phyloP scores from a whole-genome alignment of 2,329 filamentous ascomycete species.

The Pseudogymnoascus sp. region DNA sequence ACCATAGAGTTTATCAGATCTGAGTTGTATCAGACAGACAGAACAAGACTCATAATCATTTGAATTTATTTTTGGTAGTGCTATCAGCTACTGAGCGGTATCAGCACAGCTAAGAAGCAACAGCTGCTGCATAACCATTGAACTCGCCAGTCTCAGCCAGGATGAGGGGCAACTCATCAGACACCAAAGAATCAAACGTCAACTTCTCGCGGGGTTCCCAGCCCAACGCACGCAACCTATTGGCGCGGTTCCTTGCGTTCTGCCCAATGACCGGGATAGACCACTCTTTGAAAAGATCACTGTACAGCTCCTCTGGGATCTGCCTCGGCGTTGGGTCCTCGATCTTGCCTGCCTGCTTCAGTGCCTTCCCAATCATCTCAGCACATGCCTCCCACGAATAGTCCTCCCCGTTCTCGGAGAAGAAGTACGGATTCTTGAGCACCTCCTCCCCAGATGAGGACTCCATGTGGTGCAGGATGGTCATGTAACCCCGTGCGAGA shows the following conservation, averaged over 20 bases:
- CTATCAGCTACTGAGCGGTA: background rate
- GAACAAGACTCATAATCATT: background rate
- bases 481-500: slow-evolving; percentile 37
- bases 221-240: slow-evolving; percentile 36
- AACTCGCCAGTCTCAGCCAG: slow-evolving; percentile 24
- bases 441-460: slow-evolving; percentile 23
- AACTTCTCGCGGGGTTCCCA: slow-evolving; percentile 39
- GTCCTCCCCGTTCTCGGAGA: slow-evolving; percentile 38
- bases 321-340: slow-evolving; percentile 29
- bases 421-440: slow-evolving; percentile 40
- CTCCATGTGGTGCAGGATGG: slow-evolving; percentile 39
- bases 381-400: slow-evolving; percentile 36
- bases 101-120: slow-evolving; percentile 12
- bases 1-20: too few relatives aligned
- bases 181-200: slow-evolving; percentile 30
- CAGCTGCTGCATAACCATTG: slow-evolving; percentile 11
- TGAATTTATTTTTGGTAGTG: background rate
- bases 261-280: slow-evolving; percentile 32
- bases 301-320: slow-evolving; percentile 31
- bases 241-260: slow-evolving; percentile 36
- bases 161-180: slow-evolving; percentile 37
- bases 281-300: slow-evolving; percentile 33
- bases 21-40: background rate
- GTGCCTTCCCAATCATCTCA: slow-evolving; percentile 29
- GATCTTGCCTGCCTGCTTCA: slow-evolving; percentile 33